These are phyloP conservation scores for Porodaedalea pini DNA, from an alignment of 1,284 basidiomycete genomes.

Conservation along the genomic window DNA sequence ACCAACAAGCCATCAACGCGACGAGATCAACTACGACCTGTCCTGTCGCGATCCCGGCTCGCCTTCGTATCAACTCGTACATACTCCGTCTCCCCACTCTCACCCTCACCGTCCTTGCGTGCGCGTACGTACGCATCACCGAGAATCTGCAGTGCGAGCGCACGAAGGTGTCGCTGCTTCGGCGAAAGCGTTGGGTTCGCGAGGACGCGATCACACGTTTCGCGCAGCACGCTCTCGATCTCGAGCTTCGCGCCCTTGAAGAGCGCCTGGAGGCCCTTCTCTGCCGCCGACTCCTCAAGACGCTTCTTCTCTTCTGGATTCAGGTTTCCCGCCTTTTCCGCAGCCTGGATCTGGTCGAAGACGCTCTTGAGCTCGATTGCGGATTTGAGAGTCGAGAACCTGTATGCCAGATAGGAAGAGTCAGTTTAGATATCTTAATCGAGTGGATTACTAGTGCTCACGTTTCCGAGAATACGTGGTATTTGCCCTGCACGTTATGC, in stretches of 20 bases:
- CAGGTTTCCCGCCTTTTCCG: slow-evolving; percentile 84
- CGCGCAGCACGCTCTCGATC: slow-evolving; percentile 89
- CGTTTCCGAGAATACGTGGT: slow-evolving; percentile 92
- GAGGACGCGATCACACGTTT: slow-evolving; percentile 88
- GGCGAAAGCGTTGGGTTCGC: slow-evolving; percentile 50
- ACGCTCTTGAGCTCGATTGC: slow-evolving; percentile 93
- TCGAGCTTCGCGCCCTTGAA: slow-evolving; percentile 98
- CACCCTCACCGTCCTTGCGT: slow-evolving; percentile 58
- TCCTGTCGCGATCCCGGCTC: slow-evolving; percentile 41
- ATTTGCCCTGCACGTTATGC: slow-evolving; percentile 91
- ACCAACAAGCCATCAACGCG: not conserved
- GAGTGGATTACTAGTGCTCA: slow-evolving; percentile 35
- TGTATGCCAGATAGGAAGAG: slow-evolving; percentile 29
- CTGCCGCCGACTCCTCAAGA: slow-evolving; percentile 94
- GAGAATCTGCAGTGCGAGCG: slow-evolving; percentile 79
- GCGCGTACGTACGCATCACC: slow-evolving; percentile 73
- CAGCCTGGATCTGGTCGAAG: slow-evolving; percentile 93
- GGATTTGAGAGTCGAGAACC: slow-evolving; percentile 83
- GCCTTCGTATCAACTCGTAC: slow-evolving; percentile 77
- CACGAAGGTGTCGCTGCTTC: slow-evolving; percentile 69
- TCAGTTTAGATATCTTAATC: not conserved
- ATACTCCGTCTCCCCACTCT: slow-evolving; percentile 68
- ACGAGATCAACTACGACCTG: not conserved
- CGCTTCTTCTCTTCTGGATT: slow-evolving; percentile 83
- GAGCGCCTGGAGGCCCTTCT: slow-evolving; percentile 89